Evolutionary conservation across 148 eudicot species (phyloP).

Genomic region (Chenopodium berlandieri): DNA sequence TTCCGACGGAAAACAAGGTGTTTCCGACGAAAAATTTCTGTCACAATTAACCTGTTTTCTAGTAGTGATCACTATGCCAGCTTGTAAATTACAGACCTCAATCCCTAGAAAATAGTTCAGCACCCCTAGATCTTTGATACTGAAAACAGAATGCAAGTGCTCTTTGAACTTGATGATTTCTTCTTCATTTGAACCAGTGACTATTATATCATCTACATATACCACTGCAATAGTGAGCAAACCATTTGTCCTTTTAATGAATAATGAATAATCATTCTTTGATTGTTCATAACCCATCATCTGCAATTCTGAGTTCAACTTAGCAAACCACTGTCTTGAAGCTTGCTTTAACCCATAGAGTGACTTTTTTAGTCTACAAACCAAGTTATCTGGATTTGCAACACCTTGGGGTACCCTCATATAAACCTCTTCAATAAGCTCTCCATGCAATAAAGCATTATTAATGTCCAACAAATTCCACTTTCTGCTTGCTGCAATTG

Average conservation of each 20-base stretch:
- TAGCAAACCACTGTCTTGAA: not conserved
- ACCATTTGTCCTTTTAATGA: not conserved
- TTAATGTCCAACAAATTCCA: not conserved
- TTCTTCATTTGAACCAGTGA: not conserved
- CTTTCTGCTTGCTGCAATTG: not conserved
- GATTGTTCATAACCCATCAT: not conserved
- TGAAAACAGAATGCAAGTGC: not conserved
- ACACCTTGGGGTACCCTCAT: not conserved
- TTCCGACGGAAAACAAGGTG: no score
- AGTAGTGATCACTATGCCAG: no score
- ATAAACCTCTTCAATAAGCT: not conserved
- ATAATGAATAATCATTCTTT: not conserved
- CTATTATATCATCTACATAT: not conserved
- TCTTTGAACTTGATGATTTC: not conserved
- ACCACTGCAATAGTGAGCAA: not conserved
- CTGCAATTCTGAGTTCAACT: not conserved
- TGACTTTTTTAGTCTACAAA: not conserved
- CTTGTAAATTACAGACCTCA: not conserved
- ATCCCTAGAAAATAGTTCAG: not conserved
- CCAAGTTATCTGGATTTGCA: rapidly evolving
- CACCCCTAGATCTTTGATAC: not conserved
- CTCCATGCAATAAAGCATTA: not conserved
- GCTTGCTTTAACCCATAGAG: not conserved
- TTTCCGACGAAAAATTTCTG: no score
- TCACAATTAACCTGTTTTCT: no score